Evolutionary conservation across 306 rosid species (phyloP).

Genomic region (cucumber (Cucumis sativus)): DNA sequence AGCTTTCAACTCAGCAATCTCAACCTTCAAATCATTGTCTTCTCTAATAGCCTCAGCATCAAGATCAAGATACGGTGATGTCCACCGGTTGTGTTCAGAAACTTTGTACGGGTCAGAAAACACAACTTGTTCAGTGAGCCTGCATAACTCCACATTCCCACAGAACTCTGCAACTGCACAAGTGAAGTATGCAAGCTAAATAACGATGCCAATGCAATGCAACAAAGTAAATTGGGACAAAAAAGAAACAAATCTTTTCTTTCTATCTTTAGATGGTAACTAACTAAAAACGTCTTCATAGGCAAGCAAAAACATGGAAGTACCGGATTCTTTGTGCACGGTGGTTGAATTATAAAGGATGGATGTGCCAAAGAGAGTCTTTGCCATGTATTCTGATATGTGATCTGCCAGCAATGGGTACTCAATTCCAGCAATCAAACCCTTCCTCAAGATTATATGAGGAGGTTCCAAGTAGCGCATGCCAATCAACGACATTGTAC

Average conservation of each 20-base stretch:
- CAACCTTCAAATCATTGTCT: slow-evolving; percentile 71
- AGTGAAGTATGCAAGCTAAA: slow-evolving; percentile 7
- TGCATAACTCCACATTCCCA: slow-evolving; percentile 79
- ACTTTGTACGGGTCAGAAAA: slow-evolving; percentile 87
- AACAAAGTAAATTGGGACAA: not conserved
- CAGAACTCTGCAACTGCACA: slow-evolving; percentile 80
- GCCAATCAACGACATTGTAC: slow-evolving; percentile 71
- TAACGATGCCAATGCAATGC: not conserved
- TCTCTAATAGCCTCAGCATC: slow-evolving; percentile 79
- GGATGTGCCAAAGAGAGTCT: slow-evolving; percentile 68
- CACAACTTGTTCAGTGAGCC: slow-evolving; percentile 87
- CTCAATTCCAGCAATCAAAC: slow-evolving; percentile 70
- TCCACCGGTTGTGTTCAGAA: slow-evolving; percentile 66
- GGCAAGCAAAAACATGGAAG: not conserved
- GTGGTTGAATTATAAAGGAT: slow-evolving; percentile 54
- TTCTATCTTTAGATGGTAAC: not conserved
- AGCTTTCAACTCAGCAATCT: slow-evolving; percentile 79
- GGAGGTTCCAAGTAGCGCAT: slow-evolving; percentile 92
- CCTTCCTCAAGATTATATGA: slow-evolving; percentile 78
- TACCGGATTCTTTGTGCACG: slow-evolving; percentile 73
- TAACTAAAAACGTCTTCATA: not conserved
- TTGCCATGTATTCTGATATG: slow-evolving; percentile 68
- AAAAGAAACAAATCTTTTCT: not conserved
- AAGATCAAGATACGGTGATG: slow-evolving; percentile 60
- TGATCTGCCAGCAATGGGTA: slow-evolving; percentile 66